Base-by-base conservation (phyloP, 768 basidiomycete genomes). In the Agrocybe chaxingu region DNA sequence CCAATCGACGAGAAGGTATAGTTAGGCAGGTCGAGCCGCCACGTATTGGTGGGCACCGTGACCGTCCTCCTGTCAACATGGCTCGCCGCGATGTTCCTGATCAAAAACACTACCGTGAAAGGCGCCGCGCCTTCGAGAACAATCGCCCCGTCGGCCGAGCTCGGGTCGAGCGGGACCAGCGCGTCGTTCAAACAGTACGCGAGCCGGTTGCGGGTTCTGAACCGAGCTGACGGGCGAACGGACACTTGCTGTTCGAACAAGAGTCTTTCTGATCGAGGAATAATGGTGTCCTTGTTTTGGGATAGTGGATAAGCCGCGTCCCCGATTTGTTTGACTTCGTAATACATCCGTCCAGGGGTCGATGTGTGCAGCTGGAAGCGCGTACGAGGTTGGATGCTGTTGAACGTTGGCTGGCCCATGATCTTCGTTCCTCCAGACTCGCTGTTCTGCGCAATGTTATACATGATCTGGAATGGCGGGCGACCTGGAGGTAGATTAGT, bases 381-480 rank as follows among this genome's bases (percentile, higher is more conserved):
- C 3, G 88, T 87, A 37, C 79, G 79, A 8, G 82, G 76, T 57
- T 92, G 89, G 36, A 93, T 90, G 62, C 91, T 92, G 66, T 85
- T 91, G 71, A 93, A 87, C 1, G 81, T 84, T 1, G 87, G 85
- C 56, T 90, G 87, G 50, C 85, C 88, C 30, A 89, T 70, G 42
- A 92, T 74, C 53, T 74, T 81, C 1, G 82, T 87, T 5, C 82
- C 85, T 3, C 89, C 87, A 12, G 73, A 71, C 7, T 85, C 87
- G 47, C 72, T 77, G 45, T 84, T 77, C 62, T 81, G 78, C 1
- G 87, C 90, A 47, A 92, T 81, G 56, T 91, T 89, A 67, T 95
- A 97, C 78, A 81, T 86, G 54, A 96, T 84, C 63, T 96, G 87
- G 79, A 95, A 98, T 0, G 94, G 94, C n/a, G 92, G 85, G 16